A percentile compares a stretch with the other conserved stretches of the same genome.
Conservation (phyloP, 2,329 filamentous ascomycete species). For the Akanthomyces lecanii region DNA sequence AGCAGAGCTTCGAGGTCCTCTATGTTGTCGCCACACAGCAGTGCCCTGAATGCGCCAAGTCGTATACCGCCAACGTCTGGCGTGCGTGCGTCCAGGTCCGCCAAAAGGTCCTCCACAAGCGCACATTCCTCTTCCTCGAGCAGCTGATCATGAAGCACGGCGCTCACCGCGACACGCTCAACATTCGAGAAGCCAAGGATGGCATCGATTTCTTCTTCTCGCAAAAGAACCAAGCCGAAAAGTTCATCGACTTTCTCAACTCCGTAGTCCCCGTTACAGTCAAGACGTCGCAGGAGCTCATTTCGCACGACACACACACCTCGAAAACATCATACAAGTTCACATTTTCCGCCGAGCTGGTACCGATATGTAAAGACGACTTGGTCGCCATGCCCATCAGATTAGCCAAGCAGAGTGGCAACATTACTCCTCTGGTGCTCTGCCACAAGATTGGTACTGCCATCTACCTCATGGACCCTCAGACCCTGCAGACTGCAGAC, state of each 20-base stretch:
- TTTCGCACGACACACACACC: constrained; percentile 89
- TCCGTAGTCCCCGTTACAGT: constrained; percentile 73
- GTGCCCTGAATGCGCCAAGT: constrained; percentile 92
- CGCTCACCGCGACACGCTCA: constrained; percentile 89
- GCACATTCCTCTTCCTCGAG: constrained; percentile 68
- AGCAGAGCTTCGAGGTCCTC: constrained; percentile 93
- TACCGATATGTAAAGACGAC: constrained; percentile 97
- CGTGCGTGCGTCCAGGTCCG: constrained; percentile 88
- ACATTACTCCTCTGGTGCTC: constrained; percentile 80
- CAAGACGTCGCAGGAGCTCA: constrained; percentile 79
- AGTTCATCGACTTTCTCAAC: constrained; percentile 84
- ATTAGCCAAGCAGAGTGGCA: constrained; percentile 79
- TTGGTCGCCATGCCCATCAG: constrained; percentile 89
- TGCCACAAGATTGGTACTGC: constrained; percentile 87
- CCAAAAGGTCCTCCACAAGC: constrained; percentile 95
- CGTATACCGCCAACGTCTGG: constrained; percentile 95
- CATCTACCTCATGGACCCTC: constrained; percentile 83
- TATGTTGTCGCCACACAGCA: constrained; percentile 89
- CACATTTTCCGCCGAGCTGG: constrained; percentile 79
- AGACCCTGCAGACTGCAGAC: constrained; percentile 86
- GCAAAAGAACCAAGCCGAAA: constrained; percentile 83
- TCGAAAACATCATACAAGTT: constrained; percentile 93
- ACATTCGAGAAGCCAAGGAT: constrained; percentile 95
- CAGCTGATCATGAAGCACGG: constrained; percentile 93
- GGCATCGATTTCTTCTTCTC: constrained; percentile 96